A percentile compares a stretch with the other conserved stretches of the same genome.
These are phyloP conservation scores for Sordariomycetes sp. DNA, from an alignment of 2,329 filamentous ascomycete genomes.

Conservation along the genomic window DNA sequence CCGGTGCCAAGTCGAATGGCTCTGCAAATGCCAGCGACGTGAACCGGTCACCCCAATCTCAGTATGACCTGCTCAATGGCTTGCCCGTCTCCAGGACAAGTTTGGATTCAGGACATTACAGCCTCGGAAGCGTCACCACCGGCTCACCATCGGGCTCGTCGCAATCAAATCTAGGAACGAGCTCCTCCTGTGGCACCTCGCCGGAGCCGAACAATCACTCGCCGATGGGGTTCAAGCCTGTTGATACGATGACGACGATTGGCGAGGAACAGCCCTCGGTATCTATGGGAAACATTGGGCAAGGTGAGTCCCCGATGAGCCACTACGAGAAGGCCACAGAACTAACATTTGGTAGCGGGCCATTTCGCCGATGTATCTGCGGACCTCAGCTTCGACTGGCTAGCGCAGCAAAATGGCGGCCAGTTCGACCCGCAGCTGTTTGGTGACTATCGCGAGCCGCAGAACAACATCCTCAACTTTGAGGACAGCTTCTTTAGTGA, in stretches of 20 bases:
- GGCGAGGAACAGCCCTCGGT: conserved; percentile 43
- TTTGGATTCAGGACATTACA: conserved; percentile 37
- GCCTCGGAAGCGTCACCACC: conserved; percentile 36
- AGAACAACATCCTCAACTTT: conserved; percentile 70
- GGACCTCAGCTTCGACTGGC: conserved; percentile 55
- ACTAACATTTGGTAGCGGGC: conserved; percentile 10
- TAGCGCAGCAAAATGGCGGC: conserved; percentile 70
- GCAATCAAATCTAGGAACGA: conserved; percentile 46
- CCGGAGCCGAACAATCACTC: conserved; percentile 68
- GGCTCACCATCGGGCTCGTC: conserved; percentile 56
- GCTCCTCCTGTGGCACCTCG: conserved; percentile 64
- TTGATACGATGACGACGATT: conserved; percentile 54
- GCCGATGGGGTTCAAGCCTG: conserved; percentile 52
- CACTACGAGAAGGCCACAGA: conserved; percentile 17
- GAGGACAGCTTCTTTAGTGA: conserved; percentile 63
- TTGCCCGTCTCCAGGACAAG: conserved; percentile 35
- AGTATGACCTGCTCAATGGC: neutral
- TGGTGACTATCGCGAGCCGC: conserved; percentile 82
- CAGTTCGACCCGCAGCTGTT: conserved; percentile 89
- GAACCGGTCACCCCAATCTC: neutral
- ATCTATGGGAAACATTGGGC: neutral
- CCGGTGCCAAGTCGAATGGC: conserved; percentile 1
- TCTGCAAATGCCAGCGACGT: neutral
- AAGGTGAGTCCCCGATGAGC: neutral
- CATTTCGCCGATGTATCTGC: conserved; percentile 8